phyloP scores from a whole-genome alignment of 768 basidiomycete genomes.

The Obba rivulosa region DNA sequence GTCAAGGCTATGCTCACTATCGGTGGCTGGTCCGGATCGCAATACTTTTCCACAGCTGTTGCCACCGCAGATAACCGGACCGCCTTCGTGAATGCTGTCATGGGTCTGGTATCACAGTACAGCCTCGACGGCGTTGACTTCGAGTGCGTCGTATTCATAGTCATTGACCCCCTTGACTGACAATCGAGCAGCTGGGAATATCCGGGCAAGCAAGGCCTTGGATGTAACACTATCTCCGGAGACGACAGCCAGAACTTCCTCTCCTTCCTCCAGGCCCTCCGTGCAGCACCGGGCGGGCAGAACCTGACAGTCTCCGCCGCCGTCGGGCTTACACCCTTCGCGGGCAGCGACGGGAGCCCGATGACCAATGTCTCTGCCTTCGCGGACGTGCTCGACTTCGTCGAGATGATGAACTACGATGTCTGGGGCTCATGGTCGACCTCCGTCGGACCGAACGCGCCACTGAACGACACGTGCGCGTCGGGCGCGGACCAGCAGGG shows the following conservation, averaged over 20 bases:
- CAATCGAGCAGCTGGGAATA: conserved; percentile 72
- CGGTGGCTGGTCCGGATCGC: conserved; percentile 68
- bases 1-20: conserved; percentile 56
- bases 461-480: conserved; percentile 74
- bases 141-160: conserved; percentile 15
- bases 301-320: conserved; percentile 57
- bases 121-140: conserved; percentile 52
- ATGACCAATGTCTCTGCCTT: conserved; percentile 67
- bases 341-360: conserved; percentile 47
- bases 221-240: conserved; percentile 54
- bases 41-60: conserved; percentile 58
- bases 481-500: conserved; percentile 53
- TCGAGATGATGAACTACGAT: conserved; percentile 70
- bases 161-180: background rate
- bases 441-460: conserved; percentile 80
- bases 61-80: conserved; percentile 53
- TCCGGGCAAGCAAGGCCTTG: conserved; percentile 59
- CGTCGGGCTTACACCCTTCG: conserved; percentile 43
- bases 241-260: conserved; percentile 77
- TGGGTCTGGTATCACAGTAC: conserved; percentile 43
- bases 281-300: conserved; percentile 41
- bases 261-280: conserved; percentile 65
- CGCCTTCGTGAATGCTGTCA: conserved; percentile 57
- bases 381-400: conserved; percentile 61
- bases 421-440: conserved; percentile 45